Conservation (phyloP, 768 basidiomycete species). For the Agaricus subrufescens region DNA sequence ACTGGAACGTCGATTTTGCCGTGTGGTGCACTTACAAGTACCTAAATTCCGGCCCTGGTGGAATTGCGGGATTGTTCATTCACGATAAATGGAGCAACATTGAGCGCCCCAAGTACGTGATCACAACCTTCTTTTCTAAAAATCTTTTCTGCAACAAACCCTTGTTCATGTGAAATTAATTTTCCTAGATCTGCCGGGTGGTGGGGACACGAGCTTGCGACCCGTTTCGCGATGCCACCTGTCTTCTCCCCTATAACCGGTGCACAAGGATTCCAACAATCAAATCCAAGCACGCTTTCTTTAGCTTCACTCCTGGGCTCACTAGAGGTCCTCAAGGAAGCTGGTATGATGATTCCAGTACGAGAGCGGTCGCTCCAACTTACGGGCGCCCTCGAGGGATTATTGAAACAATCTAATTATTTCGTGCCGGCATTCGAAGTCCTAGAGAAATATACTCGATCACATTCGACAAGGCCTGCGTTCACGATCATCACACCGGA, state of each 20-base stretch:
- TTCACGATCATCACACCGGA: slow-evolving; percentile 94
- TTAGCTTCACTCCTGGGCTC: slow-evolving; percentile 80
- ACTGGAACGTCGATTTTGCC: slow-evolving; percentile 95
- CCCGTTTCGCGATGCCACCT: slow-evolving; percentile 88
- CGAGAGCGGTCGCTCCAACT: slow-evolving; percentile 66
- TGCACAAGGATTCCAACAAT: slow-evolving; percentile 94
- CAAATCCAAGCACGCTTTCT: slow-evolving; percentile 84
- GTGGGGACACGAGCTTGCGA: slow-evolving; percentile 92
- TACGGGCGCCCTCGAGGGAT: slow-evolving; percentile 65
- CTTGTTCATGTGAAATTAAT: slow-evolving; percentile 9
- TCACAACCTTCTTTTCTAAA: slow-evolving; percentile 1
- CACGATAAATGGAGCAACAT: slow-evolving; percentile 76
- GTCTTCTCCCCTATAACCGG: slow-evolving; percentile 80
- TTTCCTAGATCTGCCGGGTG: slow-evolving; percentile 79
- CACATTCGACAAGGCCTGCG: slow-evolving; percentile 26
- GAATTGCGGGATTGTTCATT: slow-evolving; percentile 91
- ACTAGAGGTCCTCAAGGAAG: slow-evolving; percentile 73
- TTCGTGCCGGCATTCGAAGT: slow-evolving; percentile 46
- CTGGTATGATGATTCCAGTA: slow-evolving; percentile 67
- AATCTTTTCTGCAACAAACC: background rate
- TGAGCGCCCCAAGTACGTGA: slow-evolving; percentile 57
- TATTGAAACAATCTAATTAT: slow-evolving; percentile 58
- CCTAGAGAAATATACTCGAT: slow-evolving; percentile 8
- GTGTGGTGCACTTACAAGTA: slow-evolving; percentile 99
- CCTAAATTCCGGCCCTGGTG: slow-evolving; percentile 93